Percentiles rank a stretch among this genome's conserved stretches.
phyloP scores from a whole-genome alignment of 139 green algal species.

The Medakamo hakoo region DNA sequence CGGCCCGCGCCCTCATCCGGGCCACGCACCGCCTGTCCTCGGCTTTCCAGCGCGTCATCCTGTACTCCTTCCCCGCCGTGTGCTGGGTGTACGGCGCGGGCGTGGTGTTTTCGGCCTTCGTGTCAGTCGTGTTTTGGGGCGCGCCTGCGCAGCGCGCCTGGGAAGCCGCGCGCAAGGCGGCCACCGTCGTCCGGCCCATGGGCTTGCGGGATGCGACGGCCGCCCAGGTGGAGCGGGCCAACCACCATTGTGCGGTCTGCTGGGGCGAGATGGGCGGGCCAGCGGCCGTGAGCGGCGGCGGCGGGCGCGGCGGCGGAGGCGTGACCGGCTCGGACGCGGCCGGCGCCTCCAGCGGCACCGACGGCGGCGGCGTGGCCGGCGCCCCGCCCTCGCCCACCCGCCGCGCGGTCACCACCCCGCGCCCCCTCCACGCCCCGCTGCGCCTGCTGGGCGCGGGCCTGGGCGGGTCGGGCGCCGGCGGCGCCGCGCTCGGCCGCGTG shows the following conservation, averaged over 20 bases:
- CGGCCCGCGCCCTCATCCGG: slow-evolving; percentile 16
- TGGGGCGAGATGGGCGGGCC: slow-evolving; percentile 39
- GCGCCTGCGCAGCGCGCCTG: slow-evolving; percentile 7
- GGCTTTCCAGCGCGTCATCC: slow-evolving; percentile 28
- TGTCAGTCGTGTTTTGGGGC: slow-evolving; percentile 60
- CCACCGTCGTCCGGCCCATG: slow-evolving; percentile 11
- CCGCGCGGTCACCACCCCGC: too few relatives aligned
- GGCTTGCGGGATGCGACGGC: slow-evolving; percentile 30
- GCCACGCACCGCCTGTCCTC: slow-evolving; percentile 25
- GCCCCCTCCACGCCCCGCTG: not conserved
- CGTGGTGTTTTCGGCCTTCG: slow-evolving; percentile 51
- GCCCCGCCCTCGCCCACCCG: too few relatives aligned
- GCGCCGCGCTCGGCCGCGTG: not conserved
- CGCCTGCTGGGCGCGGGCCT: not conserved
- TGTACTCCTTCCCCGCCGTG: slow-evolving; percentile 62
- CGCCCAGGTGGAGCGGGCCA: slow-evolving; percentile 56
- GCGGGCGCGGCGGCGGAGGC: slow-evolving; percentile 2
- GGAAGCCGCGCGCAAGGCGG: slow-evolving; percentile 6
- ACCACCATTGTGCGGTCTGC: slow-evolving; percentile 57
- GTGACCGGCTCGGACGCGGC: not conserved
- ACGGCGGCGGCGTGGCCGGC: not conserved
- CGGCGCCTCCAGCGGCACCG: not conserved
- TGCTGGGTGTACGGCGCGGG: slow-evolving; percentile 75
- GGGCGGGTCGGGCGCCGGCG: not conserved
- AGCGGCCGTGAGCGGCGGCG: not conserved